Base-by-base conservation (phyloP, 2,329 filamentous ascomycete genomes). In the Neophaeococcomyces aloes region DNA sequence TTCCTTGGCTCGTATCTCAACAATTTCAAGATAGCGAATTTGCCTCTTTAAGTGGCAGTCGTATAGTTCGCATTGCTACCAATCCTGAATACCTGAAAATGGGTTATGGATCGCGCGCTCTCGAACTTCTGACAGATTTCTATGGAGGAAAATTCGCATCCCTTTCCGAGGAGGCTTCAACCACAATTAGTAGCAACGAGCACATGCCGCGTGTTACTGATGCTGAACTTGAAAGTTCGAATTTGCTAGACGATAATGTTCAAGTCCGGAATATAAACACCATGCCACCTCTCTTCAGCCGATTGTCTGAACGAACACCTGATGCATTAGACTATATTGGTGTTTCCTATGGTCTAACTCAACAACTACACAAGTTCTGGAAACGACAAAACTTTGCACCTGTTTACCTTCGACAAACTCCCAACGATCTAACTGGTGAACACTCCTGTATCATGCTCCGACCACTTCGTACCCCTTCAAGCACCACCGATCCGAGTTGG, bases 1-100 rank as follows among this genome's bases (percentile, higher is more conserved):
- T 98, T 45, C 91, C 91, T 1, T 98, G 91, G 91, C 75, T 96
- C 25, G 85, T 98, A 50, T 94, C 86, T 61, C 88, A 96, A 61
- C 91, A 98, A 61, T 98, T 94, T 69, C 91, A 96, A 59, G 91
- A 98, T 56, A 86, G 94, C 53, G 87, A 95, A 53, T 98, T 98
- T 60, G 91, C 89, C 10, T 81, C 84, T 31, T 73, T 98, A 1
- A 96, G 89, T 11, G 93, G 91, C 44, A 91, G 89, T 27, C 79
- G 91, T 48, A 70, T 98, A 36, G 89, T 98, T 13, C 79, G 91
- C 38, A 96, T 98, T 57, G 91, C 93, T 15, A 95, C 91, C 1
- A 94, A 95, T 60, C 91, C 93, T 0, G 88, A 96, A 53, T 95
- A 94, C 56, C 72, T 83, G 41, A 78, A 75, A 36, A 94, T 93